Evolutionary conservation across 495 filamentous ascomycete species (phyloP), one percentile per base, ranked within the genome.

Genomic region (Penicillium simplicissimum): DNA sequence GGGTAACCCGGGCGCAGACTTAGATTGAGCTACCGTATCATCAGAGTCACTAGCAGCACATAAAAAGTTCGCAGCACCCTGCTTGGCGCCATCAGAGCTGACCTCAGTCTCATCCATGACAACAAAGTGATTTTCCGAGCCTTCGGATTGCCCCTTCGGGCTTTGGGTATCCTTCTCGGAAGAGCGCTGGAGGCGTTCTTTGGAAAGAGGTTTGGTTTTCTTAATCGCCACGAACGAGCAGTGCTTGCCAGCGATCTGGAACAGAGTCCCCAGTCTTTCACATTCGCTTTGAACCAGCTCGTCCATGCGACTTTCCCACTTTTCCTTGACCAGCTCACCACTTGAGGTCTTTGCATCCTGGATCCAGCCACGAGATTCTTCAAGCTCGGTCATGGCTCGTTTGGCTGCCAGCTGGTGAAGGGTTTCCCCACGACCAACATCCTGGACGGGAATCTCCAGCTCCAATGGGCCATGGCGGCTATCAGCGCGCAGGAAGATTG

Each of bases 331-430:
- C 9, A 23, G 21, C 21, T 45, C 42, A 23, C 42, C 42, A 1
- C 6, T 8, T 8, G 36, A 0, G 15, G 55, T 52, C 13, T 53
- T 60, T 31, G 57, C 57, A 8, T 25, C 23, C 19, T 57, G 21
- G 14, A 64, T 64, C 57, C 53, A 64, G 31, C 62, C 57, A 17
- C 25, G 52, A 19, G 23, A 76, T 45, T 45, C 42, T 7, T 45
- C 42, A 23, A 45, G 42, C 9, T 45, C 42, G 0, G 42, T 45
- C 42, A 45, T 45, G 17, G 42, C 42, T 10, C 11, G 19, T 21
- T 45, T 45, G 17, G 42, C 42, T 45, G 17, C 42, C 7, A 45
- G 17, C 42, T 45, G 42, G 19, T 45, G 42, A 45, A 45, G 8
- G 8, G 42, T 45, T 45, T 45, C 42, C 4, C 42, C 42, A 42